Evolutionary conservation across 352 stramenopile genomes (phyloP).

Genomic region (Phytophthora crassamura): DNA sequence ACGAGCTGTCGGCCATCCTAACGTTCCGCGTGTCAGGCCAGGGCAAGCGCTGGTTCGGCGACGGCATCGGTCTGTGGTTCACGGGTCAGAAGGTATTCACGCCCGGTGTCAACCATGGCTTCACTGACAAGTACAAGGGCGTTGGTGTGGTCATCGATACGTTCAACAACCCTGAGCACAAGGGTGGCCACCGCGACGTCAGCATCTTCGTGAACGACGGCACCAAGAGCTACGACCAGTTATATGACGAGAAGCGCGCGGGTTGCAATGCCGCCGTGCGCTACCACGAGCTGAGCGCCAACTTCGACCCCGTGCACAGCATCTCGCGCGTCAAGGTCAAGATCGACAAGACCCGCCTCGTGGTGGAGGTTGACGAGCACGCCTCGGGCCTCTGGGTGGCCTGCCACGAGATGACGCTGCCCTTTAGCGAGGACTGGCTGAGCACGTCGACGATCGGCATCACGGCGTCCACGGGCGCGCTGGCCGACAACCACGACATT

Average conservation of each 20-base stretch:
- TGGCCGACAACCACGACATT: slow-evolving; percentile 90
- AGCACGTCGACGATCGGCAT: slow-evolving; percentile 68
- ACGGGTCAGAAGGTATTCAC: slow-evolving; percentile 67
- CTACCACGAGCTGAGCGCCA: slow-evolving; percentile 80
- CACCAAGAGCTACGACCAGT: slow-evolving; percentile 65
- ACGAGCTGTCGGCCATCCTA: slow-evolving; percentile 70
- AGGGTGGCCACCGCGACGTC: slow-evolving; percentile 85
- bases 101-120: slow-evolving; percentile 76
- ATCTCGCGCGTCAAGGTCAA: slow-evolving; percentile 83
- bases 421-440: slow-evolving; percentile 76
- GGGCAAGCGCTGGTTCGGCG: slow-evolving; percentile 85
- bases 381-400: slow-evolving; percentile 64
- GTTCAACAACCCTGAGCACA: slow-evolving; percentile 86
- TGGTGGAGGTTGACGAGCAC: slow-evolving; percentile 74
- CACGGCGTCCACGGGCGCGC: slow-evolving; percentile 72
- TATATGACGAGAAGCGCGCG: slow-evolving; percentile 70
- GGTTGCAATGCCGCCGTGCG: slow-evolving; percentile 83
- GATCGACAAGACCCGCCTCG: slow-evolving; percentile 61
- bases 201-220: slow-evolving; percentile 87
- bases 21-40: slow-evolving; percentile 87
- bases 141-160: slow-evolving; percentile 86
- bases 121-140: slow-evolving; percentile 78
- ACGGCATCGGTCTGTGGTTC: slow-evolving; percentile 87
- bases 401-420: slow-evolving; percentile 71
- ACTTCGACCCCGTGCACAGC: slow-evolving; percentile 84